Percentiles rank a stretch among this genome's conserved stretches.
Evolutionary conservation across 106 monocot genomes (phyloP).

Genomic region (Amphibolis antarctica): DNA sequence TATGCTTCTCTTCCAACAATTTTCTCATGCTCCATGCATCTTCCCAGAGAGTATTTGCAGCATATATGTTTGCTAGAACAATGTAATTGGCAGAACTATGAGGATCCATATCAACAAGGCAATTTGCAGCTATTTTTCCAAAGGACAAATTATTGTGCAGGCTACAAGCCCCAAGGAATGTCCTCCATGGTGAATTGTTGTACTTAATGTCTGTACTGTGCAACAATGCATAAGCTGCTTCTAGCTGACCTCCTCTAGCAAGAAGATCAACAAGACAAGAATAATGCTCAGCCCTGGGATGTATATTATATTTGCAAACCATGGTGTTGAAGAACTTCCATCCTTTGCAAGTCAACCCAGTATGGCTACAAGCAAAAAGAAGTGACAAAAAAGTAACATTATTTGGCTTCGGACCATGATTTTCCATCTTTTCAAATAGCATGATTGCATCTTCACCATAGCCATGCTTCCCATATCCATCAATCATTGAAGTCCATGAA

Average conservation of each 20-base stretch:
- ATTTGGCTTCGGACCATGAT: conserved; percentile 57
- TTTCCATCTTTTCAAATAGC: conserved; percentile 53
- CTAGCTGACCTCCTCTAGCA: conserved; percentile 52
- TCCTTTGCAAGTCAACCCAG: conserved; percentile 51
- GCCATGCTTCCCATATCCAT: conserved; percentile 57
- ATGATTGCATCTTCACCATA: conserved; percentile 34
- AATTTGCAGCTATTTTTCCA: conserved; percentile 34
- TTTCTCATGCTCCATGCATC: conserved; percentile 40
- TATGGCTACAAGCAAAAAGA: conserved; percentile 67
- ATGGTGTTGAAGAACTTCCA: conserved; percentile 42
- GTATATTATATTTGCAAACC: conserved; percentile 49
- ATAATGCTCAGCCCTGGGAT: conserved; percentile 72
- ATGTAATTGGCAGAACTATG: conserved; percentile 56
- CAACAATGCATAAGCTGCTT: conserved; percentile 61
- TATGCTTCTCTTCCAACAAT: conserved; percentile 28
- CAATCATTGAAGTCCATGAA: conserved; percentile 77
- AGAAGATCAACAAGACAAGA: conserved; percentile 80
- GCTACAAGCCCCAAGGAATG: conserved; percentile 68
- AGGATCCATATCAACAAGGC: conserved; percentile 40
- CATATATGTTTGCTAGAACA: conserved; percentile 67
- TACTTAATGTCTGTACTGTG: conserved; percentile 24
- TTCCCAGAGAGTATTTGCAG: conserved; percentile 53
- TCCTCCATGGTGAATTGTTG: conserved; percentile 55
- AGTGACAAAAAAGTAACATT: conserved; percentile 83
- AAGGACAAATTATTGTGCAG: conserved; percentile 37